Evolutionary conservation across 2,329 filamentous ascomycete genomes (phyloP), one percentile per base, ranked within the genome.

Genomic region (Zymoseptoria brevis): DNA sequence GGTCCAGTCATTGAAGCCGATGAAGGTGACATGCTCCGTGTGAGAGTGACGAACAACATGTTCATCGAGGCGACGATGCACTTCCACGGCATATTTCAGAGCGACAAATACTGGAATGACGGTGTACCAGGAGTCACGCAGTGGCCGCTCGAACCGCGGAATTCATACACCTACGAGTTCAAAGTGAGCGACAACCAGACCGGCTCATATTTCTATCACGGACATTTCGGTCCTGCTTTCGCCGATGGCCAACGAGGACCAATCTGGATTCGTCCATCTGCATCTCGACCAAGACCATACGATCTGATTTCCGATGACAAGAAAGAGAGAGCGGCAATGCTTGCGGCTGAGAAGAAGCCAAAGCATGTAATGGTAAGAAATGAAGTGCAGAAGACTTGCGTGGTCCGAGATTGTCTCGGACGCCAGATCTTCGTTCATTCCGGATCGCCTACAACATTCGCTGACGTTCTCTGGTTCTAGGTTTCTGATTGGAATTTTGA

Each of bases 1-100:
- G 77, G 77, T 0, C 77, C 77, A 11, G 62, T 77, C 54, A 73
- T 80, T 55, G 76, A 79, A 65, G 78, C 75, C 7, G 75, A 75
- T 60, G 70, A 68, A 1, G 78, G 77, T 8, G 78, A 80, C 62
- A 73, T 72, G 19, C 64, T 80, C 48, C 68, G 74, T 19, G 71
- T 75, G 8, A 62, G 64, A 22, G 72, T 76, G 2, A 60, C 69
- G 56, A 77, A 77, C 61, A 61, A 70, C 22, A 51, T 51, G 19
- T 21, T 24, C 50, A 67, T 74, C 8, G 65, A 66, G 6, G 76
- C 74, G 8, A 64, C 73, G 1, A 64, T 79, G 5, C 76, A 79
- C 58, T 78, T 72, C 68, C 76, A 79, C 65, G 76, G 76, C 3
- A 54, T 74, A 3, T 64, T 69, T 53, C 70, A 73, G 59, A 60